Percentiles rank a stretch among this genome's conserved stretches.
Evolutionary conservation across 176 grass and related monocot genomes (phyloP).

Genomic region (Aegilops bicornis): DNA sequence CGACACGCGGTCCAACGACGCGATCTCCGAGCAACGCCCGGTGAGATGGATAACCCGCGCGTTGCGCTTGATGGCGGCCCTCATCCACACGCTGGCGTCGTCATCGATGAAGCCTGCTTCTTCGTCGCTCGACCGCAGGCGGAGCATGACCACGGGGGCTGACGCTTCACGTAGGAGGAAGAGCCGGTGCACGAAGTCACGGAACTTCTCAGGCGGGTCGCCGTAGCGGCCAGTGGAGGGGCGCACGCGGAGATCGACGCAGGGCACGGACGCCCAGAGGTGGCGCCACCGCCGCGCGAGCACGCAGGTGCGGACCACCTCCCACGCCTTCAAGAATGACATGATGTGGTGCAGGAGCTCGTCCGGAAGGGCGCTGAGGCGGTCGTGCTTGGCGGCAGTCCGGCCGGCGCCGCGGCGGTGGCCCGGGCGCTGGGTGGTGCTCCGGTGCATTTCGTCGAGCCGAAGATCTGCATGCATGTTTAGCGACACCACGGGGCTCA

Average conservation of each 20-base stretch:
- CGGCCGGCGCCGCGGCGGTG: too few relatives aligned
- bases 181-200: constrained; percentile 3
- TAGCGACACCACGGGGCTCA: neutral
- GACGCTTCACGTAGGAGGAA: neutral
- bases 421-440: neutral
- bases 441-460: neutral
- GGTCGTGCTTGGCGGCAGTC: neutral
- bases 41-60: constrained; percentile 9
- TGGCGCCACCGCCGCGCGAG: constrained; percentile 35
- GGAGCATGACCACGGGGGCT: constrained; percentile 1
- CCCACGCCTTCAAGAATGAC: constrained; percentile 30
- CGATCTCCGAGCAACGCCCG: neutral
- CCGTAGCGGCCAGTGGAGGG: neutral
- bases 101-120: neutral
- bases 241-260: neutral
- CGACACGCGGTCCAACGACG: neutral
- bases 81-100: constrained; percentile 26
- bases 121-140: neutral
- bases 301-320: constrained; percentile 41
- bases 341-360: constrained; percentile 30
- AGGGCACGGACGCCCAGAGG: constrained; percentile 29
- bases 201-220: neutral
- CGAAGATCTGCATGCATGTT: neutral
- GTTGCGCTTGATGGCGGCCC: neutral
- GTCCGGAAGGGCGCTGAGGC: constrained; percentile 38